These are phyloP conservation scores for Coemansia sp. DNA, from an alignment of 192 early-diverging fungal genomes.

Conservation along the genomic window DNA sequence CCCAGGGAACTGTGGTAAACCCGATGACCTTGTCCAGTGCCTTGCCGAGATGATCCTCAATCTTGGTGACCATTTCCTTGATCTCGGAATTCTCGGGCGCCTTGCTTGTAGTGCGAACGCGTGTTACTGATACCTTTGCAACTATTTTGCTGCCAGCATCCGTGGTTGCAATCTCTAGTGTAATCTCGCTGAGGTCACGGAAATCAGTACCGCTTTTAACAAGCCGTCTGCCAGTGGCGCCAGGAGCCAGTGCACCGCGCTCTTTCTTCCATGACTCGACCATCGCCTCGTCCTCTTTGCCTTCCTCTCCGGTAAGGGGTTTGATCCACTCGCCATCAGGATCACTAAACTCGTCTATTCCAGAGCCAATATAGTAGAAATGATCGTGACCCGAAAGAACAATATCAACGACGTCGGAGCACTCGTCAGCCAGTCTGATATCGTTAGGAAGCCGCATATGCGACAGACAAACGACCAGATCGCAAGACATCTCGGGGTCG, in stretches of 20 bases:
- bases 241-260: constrained; percentile 12
- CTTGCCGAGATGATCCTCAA: constrained; percentile 48
- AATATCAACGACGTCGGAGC: constrained; percentile 59
- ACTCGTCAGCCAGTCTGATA: constrained; percentile 53
- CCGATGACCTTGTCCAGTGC: constrained; percentile 58
- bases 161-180: constrained; percentile 24
- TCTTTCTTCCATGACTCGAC: constrained; percentile 46
- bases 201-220: constrained; percentile 73
- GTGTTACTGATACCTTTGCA: constrained; percentile 32
- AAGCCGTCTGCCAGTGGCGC: constrained; percentile 40
- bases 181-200: constrained; percentile 58
- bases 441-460: constrained; percentile 74
- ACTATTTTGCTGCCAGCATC: neutral
- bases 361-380: constrained; percentile 62
- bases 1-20: constrained; percentile 52
- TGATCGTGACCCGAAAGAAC: constrained; percentile 73
- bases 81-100: constrained; percentile 43
- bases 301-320: neutral
- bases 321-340: constrained; percentile 2
- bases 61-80: constrained; percentile 48
- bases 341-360: constrained; percentile 29
- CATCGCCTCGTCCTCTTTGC: constrained; percentile 34
- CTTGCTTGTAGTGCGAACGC: constrained; percentile 43
- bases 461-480: constrained; percentile 68
- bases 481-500: constrained; percentile 50